Base-by-base conservation (phyloP, 202 grass and related monocot species). In the Eragrostis tef region DNA sequence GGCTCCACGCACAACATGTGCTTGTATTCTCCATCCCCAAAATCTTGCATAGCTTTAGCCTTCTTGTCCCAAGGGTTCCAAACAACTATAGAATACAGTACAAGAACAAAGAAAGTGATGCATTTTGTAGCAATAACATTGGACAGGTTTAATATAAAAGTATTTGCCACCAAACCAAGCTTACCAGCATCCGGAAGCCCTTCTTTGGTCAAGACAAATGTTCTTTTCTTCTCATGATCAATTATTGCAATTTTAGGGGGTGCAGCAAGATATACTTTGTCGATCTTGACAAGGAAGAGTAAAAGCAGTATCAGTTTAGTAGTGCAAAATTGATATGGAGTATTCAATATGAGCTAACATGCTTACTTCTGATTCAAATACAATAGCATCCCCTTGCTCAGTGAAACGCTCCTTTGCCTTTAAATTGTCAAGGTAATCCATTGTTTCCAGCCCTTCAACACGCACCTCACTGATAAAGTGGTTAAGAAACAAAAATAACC, bases 1-100 rank as follows among this genome's bases (percentile, higher is more conserved):
- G 96, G 88, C 22, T 91, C 93, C 74, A 99, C 89, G 27, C 93
- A 99, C 3, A 99, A 66, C 96, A 99, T 99, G 60, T 87, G 75
- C 71, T 96, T 99, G 71, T 96, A 99, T 20, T 99, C 96, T 78
- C 46, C 91, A 81, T 93, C 89, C 61, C 96, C 96, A 61, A 99
- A 90, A 88, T 96, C 96, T 85, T 87, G 76, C 87, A 99, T 91
- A 54, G 90, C 87, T 91, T 96, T 96, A 52, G 90, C 88, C 78
- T 90, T 99, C 78, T 87, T 99, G 56, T 99, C 96, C 96, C 96
- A 99, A 50, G 96, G 93, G 61, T 96, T 99, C 96, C 96, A 99
- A 71, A 99, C 93, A 87, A 93, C 96, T 99, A 81, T 11, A 73
- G 5, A 51, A 65, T 34, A 9, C 9, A 71, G 42, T 25, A 67